A percentile compares a stretch with the other conserved stretches of the same genome.
Evolutionary conservation across 163 green algal genomes (phyloP).

Genomic region (Volvox carteri): DNA sequence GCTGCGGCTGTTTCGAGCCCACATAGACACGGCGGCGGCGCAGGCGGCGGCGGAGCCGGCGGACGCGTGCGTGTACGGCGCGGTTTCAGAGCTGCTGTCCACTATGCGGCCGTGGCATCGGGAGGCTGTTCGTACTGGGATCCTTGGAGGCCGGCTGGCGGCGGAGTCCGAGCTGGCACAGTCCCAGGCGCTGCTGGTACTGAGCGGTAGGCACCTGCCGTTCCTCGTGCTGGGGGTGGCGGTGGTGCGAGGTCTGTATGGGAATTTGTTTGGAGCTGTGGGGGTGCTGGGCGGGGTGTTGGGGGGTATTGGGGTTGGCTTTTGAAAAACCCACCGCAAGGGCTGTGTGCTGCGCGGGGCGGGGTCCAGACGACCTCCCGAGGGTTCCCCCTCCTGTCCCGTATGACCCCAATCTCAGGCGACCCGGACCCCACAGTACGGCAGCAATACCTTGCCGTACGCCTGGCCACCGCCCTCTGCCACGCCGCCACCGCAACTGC

Average conservation of each 20-base stretch:
- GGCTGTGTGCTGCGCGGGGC: too few relatives aligned
- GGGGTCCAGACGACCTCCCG: too few relatives aligned
- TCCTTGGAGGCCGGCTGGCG: background rate
- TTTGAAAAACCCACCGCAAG: too few relatives aligned
- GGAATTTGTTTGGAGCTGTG: too few relatives aligned
- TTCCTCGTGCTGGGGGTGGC: background rate
- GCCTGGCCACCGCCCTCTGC: background rate
- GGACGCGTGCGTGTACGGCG: background rate
- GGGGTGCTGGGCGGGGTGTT: too few relatives aligned
- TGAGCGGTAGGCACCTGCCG: slow-evolving; percentile 3
- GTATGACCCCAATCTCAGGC: too few relatives aligned
- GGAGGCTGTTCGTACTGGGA: background rate
- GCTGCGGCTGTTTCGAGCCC: slow-evolving; percentile 22
- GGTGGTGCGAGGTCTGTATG: too few relatives aligned
- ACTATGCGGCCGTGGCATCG: slow-evolving; percentile 19
- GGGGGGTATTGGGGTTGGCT: too few relatives aligned
- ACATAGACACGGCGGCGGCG: background rate
- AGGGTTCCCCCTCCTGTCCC: too few relatives aligned
- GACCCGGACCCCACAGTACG: background rate
- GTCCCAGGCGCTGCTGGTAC: slow-evolving; percentile 32
- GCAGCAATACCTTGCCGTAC: background rate
- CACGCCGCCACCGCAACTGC: background rate
- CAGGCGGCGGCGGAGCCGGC: slow-evolving; percentile 17
- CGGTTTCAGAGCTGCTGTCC: background rate
- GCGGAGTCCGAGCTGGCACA: slow-evolving; percentile 39